Evolutionary conservation across 768 basidiomycete genomes (phyloP), one percentile per base, ranked within the genome.

Genomic region (Russula emetica): DNA sequence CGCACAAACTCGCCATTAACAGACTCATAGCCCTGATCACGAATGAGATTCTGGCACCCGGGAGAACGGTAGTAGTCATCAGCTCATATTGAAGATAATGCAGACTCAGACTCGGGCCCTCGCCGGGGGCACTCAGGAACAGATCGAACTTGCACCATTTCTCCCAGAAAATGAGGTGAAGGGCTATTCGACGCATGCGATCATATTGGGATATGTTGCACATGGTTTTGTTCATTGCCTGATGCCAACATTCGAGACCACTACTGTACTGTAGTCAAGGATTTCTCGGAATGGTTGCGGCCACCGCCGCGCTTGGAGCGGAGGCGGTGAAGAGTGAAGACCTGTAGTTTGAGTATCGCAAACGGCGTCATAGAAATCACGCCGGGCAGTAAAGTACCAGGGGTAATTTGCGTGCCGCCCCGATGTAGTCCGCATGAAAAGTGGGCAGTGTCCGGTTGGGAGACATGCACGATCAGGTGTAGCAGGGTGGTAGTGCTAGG

Each of bases 61-160:
- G 96, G 87, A 5, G 91, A 94, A 26, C 96, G 94, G 75, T 99
- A 99, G 75, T 98, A 99, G 77, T 99, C 97, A 73, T 99, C 97
- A 16, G 97, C 97, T 72, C 97, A 98, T 78, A n/a, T 99, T 99
- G 88, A 99, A 99, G 76, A 99, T 97, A 82, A 98, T 98, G 77
- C 94, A 98, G 52, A 99, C 32, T 32, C 32, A n/a, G n/a, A n/a
- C n/a, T n/a, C n/a, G n/a, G n/a, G n/a, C n/a, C n/a, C n/a, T n/a
- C n/a, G n/a, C n/a, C n/a, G 30, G 9, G 32, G 78, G 71, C 93
- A 95, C 74, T 99, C 97, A 2, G 97, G 96, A 18, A 92, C 83
- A 75, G 98, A 98, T 16, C 97, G 87, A 44, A 98, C 94, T 72
- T 98, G 94, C 13, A 96, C 96, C 0, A 93, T 95, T 76, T 99